phyloP scores from a whole-genome alignment of 2,329 filamentous ascomycete species.

The Rosellinia necatrix region DNA sequence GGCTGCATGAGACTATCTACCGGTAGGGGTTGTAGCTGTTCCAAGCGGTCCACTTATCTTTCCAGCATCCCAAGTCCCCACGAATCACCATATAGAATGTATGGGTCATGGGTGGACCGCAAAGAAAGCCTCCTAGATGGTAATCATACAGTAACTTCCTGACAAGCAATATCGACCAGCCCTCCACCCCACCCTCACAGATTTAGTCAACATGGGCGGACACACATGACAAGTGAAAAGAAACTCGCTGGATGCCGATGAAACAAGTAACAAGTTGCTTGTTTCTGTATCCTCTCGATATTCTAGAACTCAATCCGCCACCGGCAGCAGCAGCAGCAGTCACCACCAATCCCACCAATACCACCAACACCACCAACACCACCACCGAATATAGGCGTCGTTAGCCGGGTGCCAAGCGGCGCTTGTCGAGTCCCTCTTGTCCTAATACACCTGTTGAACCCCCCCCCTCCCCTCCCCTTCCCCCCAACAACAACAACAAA shows the following conservation, averaged over 20 bases:
- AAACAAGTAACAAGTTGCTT: no score
- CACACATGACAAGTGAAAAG: background rate
- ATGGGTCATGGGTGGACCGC: background rate
- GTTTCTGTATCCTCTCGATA: no score
- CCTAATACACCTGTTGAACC: no score
- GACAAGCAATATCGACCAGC: conserved; percentile 1
- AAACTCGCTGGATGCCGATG: no score
- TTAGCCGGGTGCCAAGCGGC: no score
- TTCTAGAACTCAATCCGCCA: no score
- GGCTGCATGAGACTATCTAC: conserved; percentile 27
- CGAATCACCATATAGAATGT: conserved; percentile 14
- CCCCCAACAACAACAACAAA: conserved; percentile 5
- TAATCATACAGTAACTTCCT: background rate
- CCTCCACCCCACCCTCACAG: background rate
- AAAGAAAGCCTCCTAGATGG: conserved; percentile 9
- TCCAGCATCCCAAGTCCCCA: background rate
- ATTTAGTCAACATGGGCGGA: no score
- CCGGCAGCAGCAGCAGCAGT: background rate
- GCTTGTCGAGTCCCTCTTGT: no score
- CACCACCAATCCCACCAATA: no score
- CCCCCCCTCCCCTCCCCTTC: no score
- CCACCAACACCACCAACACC: no score
- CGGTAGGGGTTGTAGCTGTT: conserved; percentile 7
- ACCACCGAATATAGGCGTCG: no score
- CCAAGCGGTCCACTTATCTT: background rate